Percentiles rank a stretch among this genome's conserved stretches.
Evolutionary conservation across 202 grass and related monocot species (phyloP).

Genomic region (Setaria viridis): DNA sequence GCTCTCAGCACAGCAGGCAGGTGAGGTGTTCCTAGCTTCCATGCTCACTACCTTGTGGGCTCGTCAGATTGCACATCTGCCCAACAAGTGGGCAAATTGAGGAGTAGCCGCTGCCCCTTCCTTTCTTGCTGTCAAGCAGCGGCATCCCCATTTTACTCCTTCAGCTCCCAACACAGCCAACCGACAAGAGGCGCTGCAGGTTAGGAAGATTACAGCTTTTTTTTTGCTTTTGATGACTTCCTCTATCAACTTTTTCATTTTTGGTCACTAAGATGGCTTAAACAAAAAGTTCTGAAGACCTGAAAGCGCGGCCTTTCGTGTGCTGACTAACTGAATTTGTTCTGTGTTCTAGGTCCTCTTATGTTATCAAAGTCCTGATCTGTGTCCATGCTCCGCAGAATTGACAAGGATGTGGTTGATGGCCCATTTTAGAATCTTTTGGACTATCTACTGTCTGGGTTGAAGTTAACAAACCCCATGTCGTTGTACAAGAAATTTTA

Average conservation of each 20-base stretch:
- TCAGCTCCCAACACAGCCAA: no score
- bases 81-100: background rate
- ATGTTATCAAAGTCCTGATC: constrained; percentile 16
- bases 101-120: no score
- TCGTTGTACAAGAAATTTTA: constrained; percentile 55
- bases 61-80: constrained; percentile 32
- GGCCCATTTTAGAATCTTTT: constrained; percentile 70
- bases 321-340: background rate
- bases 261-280: background rate
- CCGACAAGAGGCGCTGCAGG: background rate
- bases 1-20: background rate
- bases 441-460: constrained; percentile 63
- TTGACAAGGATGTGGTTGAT: constrained; percentile 69
- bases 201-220: background rate
- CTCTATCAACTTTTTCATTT: background rate
- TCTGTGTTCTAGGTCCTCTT: constrained; percentile 24
- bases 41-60: constrained; percentile 11
- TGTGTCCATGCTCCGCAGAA: constrained; percentile 36
- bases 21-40: background rate
- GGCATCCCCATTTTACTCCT: no score
- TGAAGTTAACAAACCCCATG: constrained; percentile 68
- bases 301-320: background rate
- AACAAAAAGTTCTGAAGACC: background rate
- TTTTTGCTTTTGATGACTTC: background rate
- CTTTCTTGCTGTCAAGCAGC: no score